Percentiles rank a stretch among this genome's conserved stretches.
Conservation (phyloP, 2,329 filamentous ascomycete genomes). For the Fusarium duplospermum region DNA sequence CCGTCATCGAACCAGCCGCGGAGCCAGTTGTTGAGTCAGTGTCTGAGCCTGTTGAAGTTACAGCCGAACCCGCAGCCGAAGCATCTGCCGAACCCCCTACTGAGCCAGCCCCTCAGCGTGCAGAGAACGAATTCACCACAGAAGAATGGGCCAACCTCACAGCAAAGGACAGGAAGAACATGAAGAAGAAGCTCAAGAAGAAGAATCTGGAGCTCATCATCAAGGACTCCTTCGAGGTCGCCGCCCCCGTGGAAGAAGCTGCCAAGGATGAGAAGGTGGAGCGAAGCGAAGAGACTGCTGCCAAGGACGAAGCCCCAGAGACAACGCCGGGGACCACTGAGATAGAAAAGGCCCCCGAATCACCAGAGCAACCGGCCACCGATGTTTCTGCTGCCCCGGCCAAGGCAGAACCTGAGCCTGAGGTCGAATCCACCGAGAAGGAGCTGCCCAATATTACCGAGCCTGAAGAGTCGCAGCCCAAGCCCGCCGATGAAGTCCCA, state of each 20-base stretch:
- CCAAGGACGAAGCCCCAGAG: constrained; percentile 6
- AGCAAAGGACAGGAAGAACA: constrained; percentile 40
- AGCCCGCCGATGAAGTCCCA: neutral
- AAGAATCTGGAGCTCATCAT: constrained; percentile 35
- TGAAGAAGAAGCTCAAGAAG: constrained; percentile 41
- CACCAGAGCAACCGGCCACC: neutral
- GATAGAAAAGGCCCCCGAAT: neutral
- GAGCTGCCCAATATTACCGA: neutral
- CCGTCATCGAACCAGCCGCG: neutral
- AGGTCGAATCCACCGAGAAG: neutral
- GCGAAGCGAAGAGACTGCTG: neutral
- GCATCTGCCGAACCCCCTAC: neutral
- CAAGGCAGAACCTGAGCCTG: constrained; percentile 1
- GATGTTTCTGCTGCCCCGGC: neutral
- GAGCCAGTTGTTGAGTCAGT: constrained; percentile 3
- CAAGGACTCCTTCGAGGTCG: constrained; percentile 17
- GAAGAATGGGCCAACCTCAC: constrained; percentile 36
- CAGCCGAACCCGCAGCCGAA: neutral
- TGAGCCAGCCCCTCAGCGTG: constrained; percentile 18
- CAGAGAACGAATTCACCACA: constrained; percentile 37
- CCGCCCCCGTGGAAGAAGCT: neutral
- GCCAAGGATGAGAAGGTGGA: neutral
- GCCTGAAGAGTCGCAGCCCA: neutral
- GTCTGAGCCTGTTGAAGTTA: constrained; percentile 6
- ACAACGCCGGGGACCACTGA: neutral